These are phyloP conservation scores for Closterium sp. DNA, from an alignment of 139 green algal genomes.

Conservation along the genomic window DNA sequence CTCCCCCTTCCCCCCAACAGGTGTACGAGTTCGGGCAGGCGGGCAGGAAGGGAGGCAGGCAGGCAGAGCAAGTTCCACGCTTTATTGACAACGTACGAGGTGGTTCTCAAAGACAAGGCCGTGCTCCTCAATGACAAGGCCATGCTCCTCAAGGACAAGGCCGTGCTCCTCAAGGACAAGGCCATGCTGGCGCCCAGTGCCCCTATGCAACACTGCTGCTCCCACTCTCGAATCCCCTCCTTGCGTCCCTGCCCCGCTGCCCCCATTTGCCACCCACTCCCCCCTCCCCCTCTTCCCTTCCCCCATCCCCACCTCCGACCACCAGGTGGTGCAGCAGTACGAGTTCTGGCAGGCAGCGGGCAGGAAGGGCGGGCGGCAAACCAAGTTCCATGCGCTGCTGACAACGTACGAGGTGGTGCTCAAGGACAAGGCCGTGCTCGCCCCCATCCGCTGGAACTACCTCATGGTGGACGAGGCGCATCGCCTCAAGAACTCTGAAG, in stretches of 20 bases:
- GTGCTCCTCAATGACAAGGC: too few species aligned
- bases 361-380: slow-evolving; percentile 35
- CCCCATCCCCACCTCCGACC: too few species aligned
- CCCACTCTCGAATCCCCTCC: too few species aligned
- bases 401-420: slow-evolving; percentile 92
- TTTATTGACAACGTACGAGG: slow-evolving; percentile 87
- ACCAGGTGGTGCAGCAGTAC: slow-evolving; percentile 63
- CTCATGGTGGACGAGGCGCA: slow-evolving; percentile 81
- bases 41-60: slow-evolving; percentile 26
- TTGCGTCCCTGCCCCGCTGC: too few species aligned
- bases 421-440: slow-evolving; percentile 66
- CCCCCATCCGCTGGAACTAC: slow-evolving; percentile 74
- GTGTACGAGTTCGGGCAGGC: slow-evolving; percentile 61
- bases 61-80: slow-evolving; percentile 70
- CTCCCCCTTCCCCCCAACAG: neutral
- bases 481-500: slow-evolving; percentile 87
- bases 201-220: too few species aligned
- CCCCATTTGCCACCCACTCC: too few species aligned
- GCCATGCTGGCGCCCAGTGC: slow-evolving; percentile 48
- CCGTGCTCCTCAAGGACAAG: too few species aligned
- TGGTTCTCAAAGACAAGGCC: slow-evolving; percentile 81
- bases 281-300: too few species aligned
- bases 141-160: too few species aligned
- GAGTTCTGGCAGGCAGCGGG: slow-evolving; percentile 60
- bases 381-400: slow-evolving; percentile 75